A percentile compares a stretch with the other conserved stretches of the same genome.
Evolutionary conservation across 805 yeast species (phyloP).

Genomic region (Wickerhamiella hasegawae): DNA sequence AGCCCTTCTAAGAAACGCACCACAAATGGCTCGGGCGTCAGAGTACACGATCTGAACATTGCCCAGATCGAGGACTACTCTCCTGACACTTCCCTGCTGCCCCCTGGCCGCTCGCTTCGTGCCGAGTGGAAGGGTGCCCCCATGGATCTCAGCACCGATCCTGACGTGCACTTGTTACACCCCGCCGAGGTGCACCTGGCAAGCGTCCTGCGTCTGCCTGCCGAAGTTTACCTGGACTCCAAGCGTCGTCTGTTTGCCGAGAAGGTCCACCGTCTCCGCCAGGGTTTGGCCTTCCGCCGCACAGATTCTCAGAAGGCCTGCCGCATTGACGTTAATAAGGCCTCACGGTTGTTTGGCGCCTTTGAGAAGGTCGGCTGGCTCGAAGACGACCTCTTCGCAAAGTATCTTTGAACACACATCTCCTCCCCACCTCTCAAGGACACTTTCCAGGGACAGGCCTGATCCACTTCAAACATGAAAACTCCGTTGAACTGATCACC

Average conservation of each 20-base stretch:
- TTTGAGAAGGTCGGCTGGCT: slow-evolving; percentile 89
- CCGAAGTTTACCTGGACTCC: slow-evolving; percentile 60
- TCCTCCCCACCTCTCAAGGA: too few species aligned
- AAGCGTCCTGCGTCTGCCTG: slow-evolving; percentile 75
- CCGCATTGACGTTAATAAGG: slow-evolving; percentile 91
- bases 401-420: slow-evolving; percentile 25
- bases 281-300: slow-evolving; percentile 71
- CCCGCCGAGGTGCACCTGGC: slow-evolving; percentile 86
- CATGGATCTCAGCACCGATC: slow-evolving; percentile 74
- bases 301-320: slow-evolving; percentile 98
- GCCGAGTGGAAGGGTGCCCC: slow-evolving; percentile 99
- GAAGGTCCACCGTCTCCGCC: slow-evolving; percentile 59
- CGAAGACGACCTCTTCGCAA: slow-evolving; percentile 51
- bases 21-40: neutral
- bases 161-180: slow-evolving; percentile 55
- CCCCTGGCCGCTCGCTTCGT: slow-evolving; percentile 53
- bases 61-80: slow-evolving; percentile 55
- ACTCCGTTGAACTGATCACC: too few species aligned
- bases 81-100: slow-evolving; percentile 54
- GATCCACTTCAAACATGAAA: too few species aligned
- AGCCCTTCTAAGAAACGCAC: slow-evolving; percentile 3
- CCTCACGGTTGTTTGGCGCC: slow-evolving; percentile 77
- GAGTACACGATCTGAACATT: slow-evolving; percentile 26
- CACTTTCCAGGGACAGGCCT: too few species aligned
- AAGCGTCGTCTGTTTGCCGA: slow-evolving; percentile 78